Conservation (phyloP, 192 early-diverging fungal genomes). For the Gamsiella multidivaricata region DNA sequence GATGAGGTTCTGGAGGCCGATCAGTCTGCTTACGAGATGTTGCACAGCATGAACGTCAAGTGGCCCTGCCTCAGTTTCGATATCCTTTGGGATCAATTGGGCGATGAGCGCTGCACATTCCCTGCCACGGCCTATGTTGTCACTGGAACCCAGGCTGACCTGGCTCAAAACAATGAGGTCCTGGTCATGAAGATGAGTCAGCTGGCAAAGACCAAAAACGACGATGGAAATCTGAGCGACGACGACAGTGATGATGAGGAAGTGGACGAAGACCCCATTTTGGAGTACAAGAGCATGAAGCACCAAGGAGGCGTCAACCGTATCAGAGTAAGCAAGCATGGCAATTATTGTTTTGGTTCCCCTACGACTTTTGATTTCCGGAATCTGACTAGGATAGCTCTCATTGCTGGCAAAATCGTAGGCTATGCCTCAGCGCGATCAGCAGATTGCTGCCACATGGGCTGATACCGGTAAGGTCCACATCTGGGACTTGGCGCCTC, state of each 20-base stretch:
- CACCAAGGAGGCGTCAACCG: conserved; percentile 95
- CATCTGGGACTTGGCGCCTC: conserved; percentile 87
- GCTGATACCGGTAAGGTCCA: conserved; percentile 95
- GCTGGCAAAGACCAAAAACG: conserved; percentile 91
- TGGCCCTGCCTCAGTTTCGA: conserved; percentile 99
- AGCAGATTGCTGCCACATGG: conserved; percentile 91
- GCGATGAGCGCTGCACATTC: conserved; percentile 80
- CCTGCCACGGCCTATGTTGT: conserved; percentile 94
- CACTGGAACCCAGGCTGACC: conserved; percentile 92
- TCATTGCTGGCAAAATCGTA: conserved; percentile 9
- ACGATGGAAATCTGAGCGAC: conserved; percentile 83
- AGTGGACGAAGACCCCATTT: conserved; percentile 94
- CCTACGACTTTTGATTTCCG: not conserved
- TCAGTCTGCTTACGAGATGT: conserved; percentile 95
- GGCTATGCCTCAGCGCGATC: conserved; percentile 78
- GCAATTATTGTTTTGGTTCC: not conserved
- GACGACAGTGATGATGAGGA: conserved; percentile 81
- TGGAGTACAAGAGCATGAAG: conserved; percentile 85
- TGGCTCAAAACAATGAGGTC: conserved; percentile 86
- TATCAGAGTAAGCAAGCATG: conserved; percentile 68
- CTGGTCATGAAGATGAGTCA: conserved; percentile 96
- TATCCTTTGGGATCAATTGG: conserved; percentile 88
- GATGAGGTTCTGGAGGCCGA: conserved; percentile 95
- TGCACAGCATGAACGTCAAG: conserved; percentile 90
- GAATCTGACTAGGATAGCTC: conserved; percentile 4